phyloP scores from a whole-genome alignment of 2,329 filamentous ascomycete genomes.

The Arthrinium puccinioides region DNA sequence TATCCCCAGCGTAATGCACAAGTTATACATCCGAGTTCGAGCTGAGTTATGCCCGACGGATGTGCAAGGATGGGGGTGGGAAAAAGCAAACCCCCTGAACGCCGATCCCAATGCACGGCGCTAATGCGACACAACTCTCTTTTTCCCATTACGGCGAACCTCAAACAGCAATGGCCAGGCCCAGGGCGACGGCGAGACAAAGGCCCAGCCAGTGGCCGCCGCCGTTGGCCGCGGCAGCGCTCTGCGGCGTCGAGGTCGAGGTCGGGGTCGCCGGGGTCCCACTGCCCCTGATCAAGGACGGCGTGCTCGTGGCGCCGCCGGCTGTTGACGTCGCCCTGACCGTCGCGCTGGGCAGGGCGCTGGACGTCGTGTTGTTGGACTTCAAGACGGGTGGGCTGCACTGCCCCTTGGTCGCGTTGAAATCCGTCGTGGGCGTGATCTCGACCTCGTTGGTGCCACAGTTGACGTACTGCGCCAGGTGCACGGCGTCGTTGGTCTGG shows the following conservation, averaged over 20 bases:
- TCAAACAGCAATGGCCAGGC: too few relatives aligned
- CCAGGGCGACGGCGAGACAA: too few relatives aligned
- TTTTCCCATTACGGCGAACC: too few relatives aligned
- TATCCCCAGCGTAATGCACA: too few relatives aligned
- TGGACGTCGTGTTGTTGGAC: not conserved
- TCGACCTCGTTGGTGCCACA: conserved; percentile 40
- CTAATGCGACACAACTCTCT: too few relatives aligned
- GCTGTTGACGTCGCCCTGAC: not conserved
- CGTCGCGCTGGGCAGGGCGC: not conserved
- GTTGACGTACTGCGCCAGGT: conserved; percentile 43
- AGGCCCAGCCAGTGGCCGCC: too few relatives aligned
- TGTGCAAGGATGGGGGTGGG: too few relatives aligned
- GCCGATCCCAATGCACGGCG: too few relatives aligned
- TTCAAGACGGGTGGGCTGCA: conserved; percentile 9
- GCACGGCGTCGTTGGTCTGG: conserved; percentile 38
- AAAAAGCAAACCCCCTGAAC: too few relatives aligned
- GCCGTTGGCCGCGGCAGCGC: too few relatives aligned
- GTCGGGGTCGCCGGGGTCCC: not conserved
- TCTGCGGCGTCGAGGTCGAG: not conserved
- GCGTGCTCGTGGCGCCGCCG: not conserved
- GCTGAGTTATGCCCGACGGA: too few relatives aligned
- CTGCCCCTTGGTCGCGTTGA: conserved; percentile 17
- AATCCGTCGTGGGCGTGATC: conserved; percentile 21
- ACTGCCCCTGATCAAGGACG: not conserved
- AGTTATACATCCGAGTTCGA: too few relatives aligned